These are phyloP conservation scores for Fusarium agapanthi DNA, from an alignment of 2,329 filamentous ascomycete species.

Conservation along the genomic window DNA sequence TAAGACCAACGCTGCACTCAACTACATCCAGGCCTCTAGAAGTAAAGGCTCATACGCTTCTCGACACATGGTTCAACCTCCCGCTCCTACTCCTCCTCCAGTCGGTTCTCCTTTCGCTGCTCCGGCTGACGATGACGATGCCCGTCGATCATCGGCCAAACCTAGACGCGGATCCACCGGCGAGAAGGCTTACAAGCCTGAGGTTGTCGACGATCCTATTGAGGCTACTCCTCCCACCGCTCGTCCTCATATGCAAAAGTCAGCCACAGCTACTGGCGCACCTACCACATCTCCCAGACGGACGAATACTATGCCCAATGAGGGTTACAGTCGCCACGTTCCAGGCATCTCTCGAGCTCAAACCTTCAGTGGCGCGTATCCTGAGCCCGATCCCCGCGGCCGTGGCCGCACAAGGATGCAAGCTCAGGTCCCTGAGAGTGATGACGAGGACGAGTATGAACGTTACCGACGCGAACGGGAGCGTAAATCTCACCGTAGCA, in stretches of 20 bases:
- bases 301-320: constrained; percentile 48
- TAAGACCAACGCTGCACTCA: constrained; percentile 30
- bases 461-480: constrained; percentile 44
- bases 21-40: constrained; percentile 47
- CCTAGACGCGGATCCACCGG: constrained; percentile 48
- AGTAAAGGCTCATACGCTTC: constrained; percentile 41
- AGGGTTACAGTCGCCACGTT: constrained; percentile 42
- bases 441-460: constrained; percentile 49
- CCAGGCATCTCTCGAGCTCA: constrained; percentile 45
- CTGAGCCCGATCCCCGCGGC: constrained; percentile 45
- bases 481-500: constrained; percentile 48
- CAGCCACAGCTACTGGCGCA: constrained; percentile 38
- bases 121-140: constrained; percentile 47
- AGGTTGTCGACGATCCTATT: constrained; percentile 46
- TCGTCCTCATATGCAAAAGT: constrained; percentile 42
- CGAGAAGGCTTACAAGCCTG: constrained; percentile 47
- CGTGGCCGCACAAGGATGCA: constrained; percentile 51
- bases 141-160: constrained; percentile 46
- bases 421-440: constrained; percentile 47
- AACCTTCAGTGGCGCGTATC: constrained; percentile 45
- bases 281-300: constrained; percentile 47
- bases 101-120: constrained; percentile 41
- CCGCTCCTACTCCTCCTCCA: constrained; percentile 50
- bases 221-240: constrained; percentile 44
- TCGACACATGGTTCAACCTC: constrained; percentile 39